Evolutionary conservation across 805 yeast genomes (phyloP), one percentile per base, ranked within the genome.

Genomic region (Cyberlindnera japonica): DNA sequence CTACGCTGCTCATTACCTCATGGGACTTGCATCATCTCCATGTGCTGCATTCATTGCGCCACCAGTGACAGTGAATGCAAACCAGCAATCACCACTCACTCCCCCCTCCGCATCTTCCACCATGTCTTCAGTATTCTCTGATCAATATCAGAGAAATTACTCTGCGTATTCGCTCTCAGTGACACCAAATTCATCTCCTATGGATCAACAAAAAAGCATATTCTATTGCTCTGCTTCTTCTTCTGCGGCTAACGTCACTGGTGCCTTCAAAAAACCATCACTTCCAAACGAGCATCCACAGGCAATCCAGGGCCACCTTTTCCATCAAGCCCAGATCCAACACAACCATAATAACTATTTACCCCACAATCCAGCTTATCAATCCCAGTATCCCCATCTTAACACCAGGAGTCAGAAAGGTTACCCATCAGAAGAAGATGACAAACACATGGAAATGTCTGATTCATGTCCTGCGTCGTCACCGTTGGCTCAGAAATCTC

Each of bases 61-160:
- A 13, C 42, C 34, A 13, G 48, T 48, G 12, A 53, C 51, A 10
- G 36, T 55, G 14, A 37, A 45, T 12, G 12, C 22, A 5, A 35
- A 49, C 27, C 43, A 50, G 8, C 31, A 29, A 4, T 32, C 44
- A 35, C 58, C 57, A 19, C 43, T 57, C 31, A 62, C 67, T 8
- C 65, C 67, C 14, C 65, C 65, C 11, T 57, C 65, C 10, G 50
- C 62, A 11, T 57, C 63, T 5, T 47, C 60, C n/a, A 50, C 61
- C 1, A 37, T 51, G 23, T 49, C 58, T 2, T 48, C 58, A 3
- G 41, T 50, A 3, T 50, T 50, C 33, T 47, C 51, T 13, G 48
- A 47, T 12, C 32, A 32, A 10, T 43, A 35, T 33, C 41, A 40
- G 5, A 20, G 33, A 22, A 39, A 41, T 25, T 43, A 43, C 35